Evolutionary conservation across 2,329 filamentous ascomycete species (phyloP), one percentile per base, ranked within the genome.

Genomic region (Fusarium pseudonygamai): DNA sequence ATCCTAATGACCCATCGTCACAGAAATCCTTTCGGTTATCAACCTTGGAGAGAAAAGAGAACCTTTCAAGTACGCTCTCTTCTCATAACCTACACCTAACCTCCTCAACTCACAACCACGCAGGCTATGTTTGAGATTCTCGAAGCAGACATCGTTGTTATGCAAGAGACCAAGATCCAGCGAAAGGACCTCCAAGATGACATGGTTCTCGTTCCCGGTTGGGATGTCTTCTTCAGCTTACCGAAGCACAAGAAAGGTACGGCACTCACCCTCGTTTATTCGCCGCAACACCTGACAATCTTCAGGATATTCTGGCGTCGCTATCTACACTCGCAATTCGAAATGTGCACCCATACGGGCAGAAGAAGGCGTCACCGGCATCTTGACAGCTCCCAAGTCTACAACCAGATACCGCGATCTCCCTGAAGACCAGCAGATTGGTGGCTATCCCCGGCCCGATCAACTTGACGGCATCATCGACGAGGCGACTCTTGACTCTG

Each of bases 81-180:
- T 34, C n/a, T 30, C 20, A n/a, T 20, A 37, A 24, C 45, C 30
- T 32, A 18, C 53, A 40, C 28, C 39, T 40, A 7, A 26, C 36
- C 28, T n/a, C 34, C 37, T 66, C 45, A 46, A 53, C 56, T 52
- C 43, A 64, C 58, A 36, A 22, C 32, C 39, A 46, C 55, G 5
- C 67, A 94, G 92, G 88, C 92, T 74, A 98, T 98, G 96, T 98
- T 99, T 83, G 93, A 97, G 75, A 93, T 93, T 47, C 88, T 99
- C 12, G 93, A 96, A 80, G 91, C 95, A 60, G 96, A 99, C 81
- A 96, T 99, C 72, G 91, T 98, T 24, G 88, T 98, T 66, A 95
- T 98, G 86, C 96, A 99, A 82, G 96, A 98, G 83, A 92, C 94
- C 47, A 99, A 98, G 83, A 98, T 98, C 45, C 96, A 98, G 80